phyloP scores from a whole-genome alignment of 2,329 filamentous ascomycete genomes.

The Leptographium procerum region DNA sequence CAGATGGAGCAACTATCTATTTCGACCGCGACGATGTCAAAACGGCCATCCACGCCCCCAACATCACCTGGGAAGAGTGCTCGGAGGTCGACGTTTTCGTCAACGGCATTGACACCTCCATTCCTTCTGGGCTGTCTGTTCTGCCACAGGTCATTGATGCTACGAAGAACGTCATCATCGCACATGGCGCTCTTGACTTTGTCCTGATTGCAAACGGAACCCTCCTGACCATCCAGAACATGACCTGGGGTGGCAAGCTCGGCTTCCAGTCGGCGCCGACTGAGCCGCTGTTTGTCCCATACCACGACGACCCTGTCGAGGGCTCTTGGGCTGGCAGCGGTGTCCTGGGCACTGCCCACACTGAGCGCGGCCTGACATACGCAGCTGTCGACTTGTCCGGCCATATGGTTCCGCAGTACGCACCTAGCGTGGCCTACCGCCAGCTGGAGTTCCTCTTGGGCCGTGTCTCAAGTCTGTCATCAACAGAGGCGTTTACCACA shows the following conservation, averaged over 20 bases:
- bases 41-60: slow-evolving; percentile 18
- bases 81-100: slow-evolving; percentile 26
- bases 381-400: slow-evolving; percentile 52
- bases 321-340: slow-evolving; percentile 34
- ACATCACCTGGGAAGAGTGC: slow-evolving; percentile 45
- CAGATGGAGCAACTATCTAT: slow-evolving; percentile 51
- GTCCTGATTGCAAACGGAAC: slow-evolving; percentile 59
- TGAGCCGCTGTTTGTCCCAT: slow-evolving; percentile 59
- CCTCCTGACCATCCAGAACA: slow-evolving; percentile 64
- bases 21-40: slow-evolving; percentile 52
- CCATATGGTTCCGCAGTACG: slow-evolving; percentile 59
- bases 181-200: slow-evolving; percentile 59
- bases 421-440: slow-evolving; percentile 55
- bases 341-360: slow-evolving; percentile 55
- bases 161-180: slow-evolving; percentile 62
- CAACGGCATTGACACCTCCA: slow-evolving; percentile 35
- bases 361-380: slow-evolving; percentile 66
- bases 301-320: slow-evolving; percentile 34
- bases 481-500: slow-evolving; percentile 25
- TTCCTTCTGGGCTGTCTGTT: slow-evolving; percentile 41
- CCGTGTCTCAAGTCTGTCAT: slow-evolving; percentile 45
- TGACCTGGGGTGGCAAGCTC: slow-evolving; percentile 63
- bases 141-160: slow-evolving; percentile 63
- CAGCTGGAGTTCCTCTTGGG: slow-evolving; percentile 69
- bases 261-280: slow-evolving; percentile 54